Percentiles rank a stretch among this genome's conserved stretches.
These are phyloP conservation scores for Plasmodium inui DNA, from an alignment of 169 alveolate species.

Conservation along the genomic window DNA sequence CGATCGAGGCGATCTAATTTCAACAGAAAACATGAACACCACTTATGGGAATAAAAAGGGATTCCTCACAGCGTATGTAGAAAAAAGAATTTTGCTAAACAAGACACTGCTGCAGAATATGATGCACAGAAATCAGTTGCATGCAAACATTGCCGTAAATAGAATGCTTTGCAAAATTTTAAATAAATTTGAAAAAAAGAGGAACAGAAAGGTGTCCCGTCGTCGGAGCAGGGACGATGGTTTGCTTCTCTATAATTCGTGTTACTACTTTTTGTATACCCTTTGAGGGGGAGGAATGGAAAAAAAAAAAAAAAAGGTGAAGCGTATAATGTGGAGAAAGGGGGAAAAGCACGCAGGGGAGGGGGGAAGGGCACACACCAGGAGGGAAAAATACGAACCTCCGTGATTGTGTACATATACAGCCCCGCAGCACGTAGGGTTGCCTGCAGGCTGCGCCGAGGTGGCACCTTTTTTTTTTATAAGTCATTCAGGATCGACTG, in stretches of 20 bases:
- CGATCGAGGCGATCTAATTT: slow-evolving; percentile 5
- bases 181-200: slow-evolving; percentile 14
- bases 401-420: background rate
- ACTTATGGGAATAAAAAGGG: slow-evolving; percentile 5
- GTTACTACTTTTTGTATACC: slow-evolving; percentile 35
- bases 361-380: background rate
- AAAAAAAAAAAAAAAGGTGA: background rate
- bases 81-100: slow-evolving; percentile 51
- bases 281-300: background rate
- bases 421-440: background rate
- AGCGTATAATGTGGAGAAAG: background rate
- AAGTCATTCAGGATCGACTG: slow-evolving; percentile 72
- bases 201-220: background rate
- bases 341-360: background rate
- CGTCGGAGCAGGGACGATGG: background rate
- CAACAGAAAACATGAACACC: background rate
- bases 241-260: slow-evolving; percentile 34
- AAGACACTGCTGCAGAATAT: slow-evolving; percentile 3
- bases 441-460: background rate
- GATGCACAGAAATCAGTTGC: slow-evolving; percentile 20
- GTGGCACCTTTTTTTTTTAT: slow-evolving; percentile 34
- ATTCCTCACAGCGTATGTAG: slow-evolving; percentile 24
- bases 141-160: slow-evolving; percentile 58
- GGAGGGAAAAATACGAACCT: background rate
- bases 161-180: slow-evolving; percentile 35